Percentiles rank a stretch among this genome's conserved stretches.
Evolutionary conservation across 164 flowering plant genomes (phyloP).

Genomic region (Annona cherimola): DNA sequence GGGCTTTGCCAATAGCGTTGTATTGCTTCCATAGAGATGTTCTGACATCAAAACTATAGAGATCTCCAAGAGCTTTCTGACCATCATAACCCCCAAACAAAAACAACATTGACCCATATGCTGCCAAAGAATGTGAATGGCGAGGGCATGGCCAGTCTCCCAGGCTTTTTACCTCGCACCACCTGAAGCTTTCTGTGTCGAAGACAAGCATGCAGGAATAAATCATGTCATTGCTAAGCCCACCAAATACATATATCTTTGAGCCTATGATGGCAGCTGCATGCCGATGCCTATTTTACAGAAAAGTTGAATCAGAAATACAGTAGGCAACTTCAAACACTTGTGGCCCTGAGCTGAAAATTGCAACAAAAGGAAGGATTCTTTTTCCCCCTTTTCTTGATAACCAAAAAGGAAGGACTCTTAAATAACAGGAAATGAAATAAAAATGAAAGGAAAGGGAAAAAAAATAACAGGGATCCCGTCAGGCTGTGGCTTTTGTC

Average conservation of each 20-base stretch:
- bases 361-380: neutral
- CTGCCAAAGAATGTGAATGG: conserved; percentile 86
- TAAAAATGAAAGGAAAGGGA: too few species aligned
- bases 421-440: neutral
- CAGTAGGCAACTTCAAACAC: neutral
- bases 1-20: conserved; percentile 50
- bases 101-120: conserved; percentile 46
- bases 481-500: too few species aligned
- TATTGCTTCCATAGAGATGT: conserved; percentile 56
- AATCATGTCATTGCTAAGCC: conserved; percentile 52
- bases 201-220: conserved; percentile 61
- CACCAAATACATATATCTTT: conserved; percentile 77
- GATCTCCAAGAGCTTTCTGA: conserved; percentile 69
- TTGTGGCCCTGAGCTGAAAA: neutral
- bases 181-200: conserved; percentile 44
- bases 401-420: neutral
- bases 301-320: neutral
- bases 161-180: conserved; percentile 46
- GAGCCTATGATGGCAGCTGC: conserved; percentile 78
- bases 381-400: too few species aligned
- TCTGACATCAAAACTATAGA: conserved; percentile 56
- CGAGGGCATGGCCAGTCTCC: conserved; percentile 81
- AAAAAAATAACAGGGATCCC: too few species aligned
- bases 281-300: conserved; percentile 80
- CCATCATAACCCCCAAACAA: conserved; percentile 88